Evolutionary conservation across 805 yeast genomes (phyloP).

Genomic region (Saccharomycopsis malanga): DNA sequence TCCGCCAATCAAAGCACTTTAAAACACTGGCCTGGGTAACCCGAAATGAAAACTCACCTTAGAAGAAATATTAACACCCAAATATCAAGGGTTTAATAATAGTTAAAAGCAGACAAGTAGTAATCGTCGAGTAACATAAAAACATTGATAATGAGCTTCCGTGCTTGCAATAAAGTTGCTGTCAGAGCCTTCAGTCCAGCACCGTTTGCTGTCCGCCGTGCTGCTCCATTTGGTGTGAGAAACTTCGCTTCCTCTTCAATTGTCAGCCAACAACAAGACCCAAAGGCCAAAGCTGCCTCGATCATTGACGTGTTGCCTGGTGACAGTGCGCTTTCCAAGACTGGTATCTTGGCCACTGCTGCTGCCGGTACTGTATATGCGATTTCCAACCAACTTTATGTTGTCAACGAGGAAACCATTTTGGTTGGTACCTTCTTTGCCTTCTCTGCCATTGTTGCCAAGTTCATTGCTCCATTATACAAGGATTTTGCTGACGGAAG

Average conservation of each 20-base stretch:
- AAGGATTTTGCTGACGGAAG: constrained; percentile 89
- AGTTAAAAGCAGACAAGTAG: too few species aligned
- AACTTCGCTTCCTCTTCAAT: constrained; percentile 13
- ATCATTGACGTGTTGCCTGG: constrained; percentile 93
- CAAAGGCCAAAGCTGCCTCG: constrained; percentile 84
- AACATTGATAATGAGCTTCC: constrained; percentile 15
- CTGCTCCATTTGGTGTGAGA: constrained; percentile 19
- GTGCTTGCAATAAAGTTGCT: constrained; percentile 14
- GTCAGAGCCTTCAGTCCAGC: constrained; percentile 13
- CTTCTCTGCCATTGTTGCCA: constrained; percentile 68
- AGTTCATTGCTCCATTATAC: constrained; percentile 89
- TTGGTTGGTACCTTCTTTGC: constrained; percentile 74
- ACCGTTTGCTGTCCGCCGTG: constrained; percentile 4
- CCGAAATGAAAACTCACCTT: too few species aligned
- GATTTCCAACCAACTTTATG: constrained; percentile 85
- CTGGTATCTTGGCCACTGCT: constrained; percentile 90
- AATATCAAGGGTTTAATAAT: too few species aligned
- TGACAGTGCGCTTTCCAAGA: constrained; percentile 77
- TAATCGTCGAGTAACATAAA: too few species aligned
- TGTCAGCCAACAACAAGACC: constrained; percentile 40
- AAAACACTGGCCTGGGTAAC: too few species aligned
- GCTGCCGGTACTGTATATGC: constrained; percentile 94
- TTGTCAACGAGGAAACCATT: constrained; percentile 90
- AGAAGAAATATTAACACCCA: neutral
- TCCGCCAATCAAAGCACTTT: too few species aligned